Evolutionary conservation across 2,329 filamentous ascomycete species (phyloP), one percentile per base, ranked within the genome.

Genomic region (Colletotrichum sp.): DNA sequence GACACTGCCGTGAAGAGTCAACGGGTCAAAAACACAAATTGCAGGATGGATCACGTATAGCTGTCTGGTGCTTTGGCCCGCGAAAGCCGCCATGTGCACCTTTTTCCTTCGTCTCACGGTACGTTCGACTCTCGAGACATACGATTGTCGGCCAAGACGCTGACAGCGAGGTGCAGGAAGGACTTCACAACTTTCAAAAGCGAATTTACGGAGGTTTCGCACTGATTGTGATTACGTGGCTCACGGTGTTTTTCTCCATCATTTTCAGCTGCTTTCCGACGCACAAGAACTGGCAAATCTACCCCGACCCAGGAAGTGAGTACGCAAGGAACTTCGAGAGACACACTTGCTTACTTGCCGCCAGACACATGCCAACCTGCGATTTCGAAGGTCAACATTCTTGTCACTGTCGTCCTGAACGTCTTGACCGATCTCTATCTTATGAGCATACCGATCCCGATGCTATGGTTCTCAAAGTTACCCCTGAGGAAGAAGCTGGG

Each of bases 1-100:
- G 6, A 74, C 60, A 13, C 6, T 10, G 10, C 7, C 6, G 16
- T 14, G n/a, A 82, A 77, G 89, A 18, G 85, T 90, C 14, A 85
- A 84, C 7, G 90, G 89, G 0, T 90, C 89, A 14, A 90, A 90
- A 80, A 87, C 88, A 1, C 89, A 91, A 71, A 80, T 92, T 12
- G 80, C 88, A 1, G 90, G 90, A 9, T 90, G 89, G 88, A 84
- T 85, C 7, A 80, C 88, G 24, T 91, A 91, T 70, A 86, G 86
- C 0, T 82, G 86, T 0, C 30, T 72, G 3, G 79, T 90, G 2
- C 78, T 91, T 1, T 91, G 90, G 90, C 77, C 87, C 7, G 79
- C 91, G 75, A 92, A 92, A 79, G 80, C 84, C 3, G 90, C 89
- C 74, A 87, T 90, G 84, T 85, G 86, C 12, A 83, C 89, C 39